Base-by-base conservation (phyloP, 192 early-diverging fungal species). In the Dissophora globulifera region DNA sequence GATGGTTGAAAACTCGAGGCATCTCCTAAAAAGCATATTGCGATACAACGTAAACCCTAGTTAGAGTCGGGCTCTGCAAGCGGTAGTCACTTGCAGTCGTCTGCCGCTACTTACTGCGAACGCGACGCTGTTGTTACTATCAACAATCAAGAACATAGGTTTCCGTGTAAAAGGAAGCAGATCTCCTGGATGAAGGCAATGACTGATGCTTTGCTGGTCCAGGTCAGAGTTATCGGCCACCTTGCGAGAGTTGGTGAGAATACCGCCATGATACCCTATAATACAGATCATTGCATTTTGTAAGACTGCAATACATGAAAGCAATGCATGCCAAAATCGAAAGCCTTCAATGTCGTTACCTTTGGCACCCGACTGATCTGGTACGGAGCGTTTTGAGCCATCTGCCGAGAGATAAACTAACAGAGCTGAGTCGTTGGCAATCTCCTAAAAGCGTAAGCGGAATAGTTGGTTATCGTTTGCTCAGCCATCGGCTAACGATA, bases 161-260 rank as follows among this genome's bases (percentile, higher is more conserved):
- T 98, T 97, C 50, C 97, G 84, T 41, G 96, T 96, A 58, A 95
- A 98, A 0, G 97, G 97, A 11, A 97, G 69, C 29, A 99, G 83
- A 62, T 99, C 97, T 3, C 85, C 84, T 4, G 97, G 96, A 61
- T 96, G 93, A 19, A 98, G 80, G 22, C 93, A 91, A 76, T 96
- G 91, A 63, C 86, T 80, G 25, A 79, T 75, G 20, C 52, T 76
- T 47, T 63, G 83, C 41, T 80, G 82, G 16, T 65, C 74, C 22
- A 43, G 57, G 5, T 79, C 83, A 12, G 61, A 51, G 38, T 90
- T 91, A 25, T 94, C 91, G 0, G 74, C 40, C 7, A 62, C 27
- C 58, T 93, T 95, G 9, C 90, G 84, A 22, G 88, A 79, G 40
- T 62, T 81, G 11, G 93, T 95, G 7, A 90, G 78, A 42, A 94